Evolutionary conservation across 345 rosid genomes (phyloP).

Genomic region (Eucalyptus cloeziana): DNA sequence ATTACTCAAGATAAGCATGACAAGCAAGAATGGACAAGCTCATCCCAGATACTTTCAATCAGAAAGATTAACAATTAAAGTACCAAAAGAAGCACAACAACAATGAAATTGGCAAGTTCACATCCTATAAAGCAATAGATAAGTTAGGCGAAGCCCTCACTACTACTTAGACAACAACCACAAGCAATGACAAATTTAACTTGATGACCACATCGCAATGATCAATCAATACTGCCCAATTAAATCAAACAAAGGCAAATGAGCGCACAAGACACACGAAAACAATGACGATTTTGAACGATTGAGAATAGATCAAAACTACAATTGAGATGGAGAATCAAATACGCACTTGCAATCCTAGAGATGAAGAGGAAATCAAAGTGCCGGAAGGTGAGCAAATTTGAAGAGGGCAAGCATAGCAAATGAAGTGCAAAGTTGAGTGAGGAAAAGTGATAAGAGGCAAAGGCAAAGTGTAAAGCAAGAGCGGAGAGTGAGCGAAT

Average conservation of each 20-base stretch:
- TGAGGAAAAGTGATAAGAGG: too few species aligned
- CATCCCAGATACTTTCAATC: neutral
- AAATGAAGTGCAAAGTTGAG: too few species aligned
- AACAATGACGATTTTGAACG: rapidly evolving
- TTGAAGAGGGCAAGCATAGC: too few species aligned
- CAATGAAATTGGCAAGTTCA: neutral
- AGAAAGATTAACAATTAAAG: neutral
- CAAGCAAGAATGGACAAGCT: too few species aligned
- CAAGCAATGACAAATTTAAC: neutral
- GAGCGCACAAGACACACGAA: rapidly evolving
- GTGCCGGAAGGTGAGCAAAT: neutral
- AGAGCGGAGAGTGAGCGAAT: rapidly evolving
- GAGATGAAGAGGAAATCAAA: neutral
- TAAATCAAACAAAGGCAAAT: neutral
- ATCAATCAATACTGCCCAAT: neutral
- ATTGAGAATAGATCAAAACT: neutral
- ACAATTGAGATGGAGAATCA: neutral
- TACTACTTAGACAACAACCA: neutral
- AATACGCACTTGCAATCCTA: neutral
- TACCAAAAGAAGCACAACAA: neutral
- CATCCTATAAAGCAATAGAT: neutral
- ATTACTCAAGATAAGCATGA: too few species aligned
- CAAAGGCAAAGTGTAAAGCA: too few species aligned
- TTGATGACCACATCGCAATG: neutral
- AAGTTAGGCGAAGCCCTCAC: neutral